These are phyloP conservation scores for Pholiota adiposa DNA, from an alignment of 1,284 basidiomycete genomes.

Conservation along the genomic window DNA sequence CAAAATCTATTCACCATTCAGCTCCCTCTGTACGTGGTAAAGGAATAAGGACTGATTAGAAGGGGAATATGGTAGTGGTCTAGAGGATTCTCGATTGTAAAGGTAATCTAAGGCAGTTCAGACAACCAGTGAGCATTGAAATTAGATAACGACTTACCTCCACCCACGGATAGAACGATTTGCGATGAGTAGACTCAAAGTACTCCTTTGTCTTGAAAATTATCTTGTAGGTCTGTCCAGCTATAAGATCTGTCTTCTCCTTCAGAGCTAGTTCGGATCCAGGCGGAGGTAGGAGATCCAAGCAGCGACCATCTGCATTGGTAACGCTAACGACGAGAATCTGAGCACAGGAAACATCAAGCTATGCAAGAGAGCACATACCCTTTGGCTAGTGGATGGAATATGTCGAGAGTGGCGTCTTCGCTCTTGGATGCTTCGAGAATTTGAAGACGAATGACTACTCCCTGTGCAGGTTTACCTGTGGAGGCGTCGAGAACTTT, in stretches of 20 bases:
- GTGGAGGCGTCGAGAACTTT: constrained; percentile 84
- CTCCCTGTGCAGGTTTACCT: constrained; percentile 79
- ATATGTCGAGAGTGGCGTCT: constrained; percentile 41
- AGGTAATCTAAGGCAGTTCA: constrained; percentile 64
- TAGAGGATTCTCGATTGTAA: constrained; percentile 66
- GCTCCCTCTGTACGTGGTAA: constrained; percentile 91
- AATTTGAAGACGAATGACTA: constrained; percentile 64
- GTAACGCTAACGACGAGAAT: constrained; percentile 61
- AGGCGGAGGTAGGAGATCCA: constrained; percentile 61
- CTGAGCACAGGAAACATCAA: not conserved
- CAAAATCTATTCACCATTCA: constrained; percentile 33
- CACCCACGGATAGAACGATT: constrained; percentile 88
- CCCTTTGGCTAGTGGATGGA: constrained; percentile 65
- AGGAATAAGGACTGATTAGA: constrained; percentile 89
- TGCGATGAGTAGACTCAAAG: constrained; percentile 65
- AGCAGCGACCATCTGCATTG: constrained; percentile 82
- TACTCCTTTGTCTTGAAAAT: constrained; percentile 85
- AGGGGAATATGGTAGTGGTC: constrained; percentile 94
- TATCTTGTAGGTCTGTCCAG: constrained; percentile 78
- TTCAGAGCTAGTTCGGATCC: constrained; percentile 49
- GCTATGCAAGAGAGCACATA: constrained; percentile 30
- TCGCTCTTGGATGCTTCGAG: constrained; percentile 34
- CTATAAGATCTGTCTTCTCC: constrained; percentile 45
- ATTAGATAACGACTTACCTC: constrained; percentile 56
- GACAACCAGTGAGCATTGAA: not conserved